A percentile compares a stretch with the other conserved stretches of the same genome.
Evolutionary conservation across 2,329 filamentous ascomycete genomes (phyloP).

Genomic region (Thelonectria rubi): DNA sequence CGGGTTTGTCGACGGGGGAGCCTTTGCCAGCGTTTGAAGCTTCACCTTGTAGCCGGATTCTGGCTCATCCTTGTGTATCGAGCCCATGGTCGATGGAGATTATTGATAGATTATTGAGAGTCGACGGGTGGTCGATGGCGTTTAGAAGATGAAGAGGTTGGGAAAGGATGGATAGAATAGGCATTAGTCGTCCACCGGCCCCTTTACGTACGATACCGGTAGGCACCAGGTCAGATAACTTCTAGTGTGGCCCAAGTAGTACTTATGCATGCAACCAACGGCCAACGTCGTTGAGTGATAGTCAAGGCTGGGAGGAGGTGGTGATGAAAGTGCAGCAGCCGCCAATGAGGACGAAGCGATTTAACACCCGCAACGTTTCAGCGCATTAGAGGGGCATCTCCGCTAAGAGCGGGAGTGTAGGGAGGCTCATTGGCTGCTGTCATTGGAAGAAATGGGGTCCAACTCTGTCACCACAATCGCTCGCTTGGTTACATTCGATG

Average conservation of each 20-base stretch:
- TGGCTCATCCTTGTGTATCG: constrained; percentile 5
- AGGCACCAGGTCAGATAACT: neutral
- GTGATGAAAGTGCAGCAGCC: constrained; percentile 14
- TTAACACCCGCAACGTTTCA: constrained; percentile 46
- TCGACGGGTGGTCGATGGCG: neutral
- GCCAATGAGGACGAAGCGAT: constrained; percentile 35
- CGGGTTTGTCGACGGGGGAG: constrained; percentile 57
- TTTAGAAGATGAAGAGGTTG: neutral
- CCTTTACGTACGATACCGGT: neutral
- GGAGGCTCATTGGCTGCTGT: neutral
- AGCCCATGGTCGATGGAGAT: neutral
- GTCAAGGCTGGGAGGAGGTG: neutral
- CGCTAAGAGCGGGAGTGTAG: neutral
- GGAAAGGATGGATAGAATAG: neutral
- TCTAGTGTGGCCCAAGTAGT: neutral
- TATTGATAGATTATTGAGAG: neutral
- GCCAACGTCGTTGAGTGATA: constrained; percentile 11
- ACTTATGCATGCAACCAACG: neutral
- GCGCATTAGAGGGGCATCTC: constrained; percentile 21
- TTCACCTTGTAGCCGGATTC: constrained; percentile 28
- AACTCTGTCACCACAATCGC: neutral
- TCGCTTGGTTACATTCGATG: constrained; percentile 1
- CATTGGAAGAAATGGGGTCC: no score
- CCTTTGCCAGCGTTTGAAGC: constrained; percentile 50
- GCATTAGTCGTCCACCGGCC: neutral